Percentiles rank a stretch among this genome's conserved stretches.
These are phyloP conservation scores for Ophiostoma angusticollis DNA, from an alignment of 2,329 filamentous ascomycete genomes.

Conservation along the genomic window DNA sequence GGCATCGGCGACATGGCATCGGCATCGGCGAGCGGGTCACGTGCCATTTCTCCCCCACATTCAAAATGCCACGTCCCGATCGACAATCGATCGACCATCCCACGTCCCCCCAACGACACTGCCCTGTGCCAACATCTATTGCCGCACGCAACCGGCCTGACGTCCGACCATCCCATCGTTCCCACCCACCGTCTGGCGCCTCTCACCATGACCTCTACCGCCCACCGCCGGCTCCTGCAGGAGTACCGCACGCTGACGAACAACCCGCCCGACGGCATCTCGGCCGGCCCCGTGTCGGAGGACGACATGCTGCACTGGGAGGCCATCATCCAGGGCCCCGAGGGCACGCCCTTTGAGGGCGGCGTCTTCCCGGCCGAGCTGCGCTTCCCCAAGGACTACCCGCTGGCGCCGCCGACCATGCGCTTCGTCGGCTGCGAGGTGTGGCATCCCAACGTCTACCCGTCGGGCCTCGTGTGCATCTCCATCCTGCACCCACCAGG, in stretches of 20 bases:
- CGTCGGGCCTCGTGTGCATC: conserved; percentile 86
- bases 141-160: too few species aligned
- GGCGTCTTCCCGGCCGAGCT: conserved; percentile 92
- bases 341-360: conserved; percentile 90
- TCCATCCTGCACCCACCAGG: conserved; percentile 95
- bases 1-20: too few species aligned
- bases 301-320: conserved; percentile 96
- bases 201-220: conserved; percentile 43
- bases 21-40: too few species aligned
- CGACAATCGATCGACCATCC: too few species aligned
- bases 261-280: conserved; percentile 95
- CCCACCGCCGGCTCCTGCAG: conserved; percentile 74
- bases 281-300: conserved; percentile 81
- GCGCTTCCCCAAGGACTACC: conserved; percentile 91
- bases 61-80: too few species aligned
- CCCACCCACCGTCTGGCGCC: neutral
- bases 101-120: too few species aligned
- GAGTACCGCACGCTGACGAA: conserved; percentile 92
- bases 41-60: too few species aligned
- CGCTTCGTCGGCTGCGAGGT: conserved; percentile 76
- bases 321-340: conserved; percentile 86
- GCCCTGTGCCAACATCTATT: too few species aligned
- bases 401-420: conserved; percentile 92
- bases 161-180: too few species aligned
- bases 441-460: conserved; percentile 96